Percentiles rank a stretch among this genome's conserved stretches.
Conservation (phyloP, 345 rosid genomes). For the Gossypium longicalyx region DNA sequence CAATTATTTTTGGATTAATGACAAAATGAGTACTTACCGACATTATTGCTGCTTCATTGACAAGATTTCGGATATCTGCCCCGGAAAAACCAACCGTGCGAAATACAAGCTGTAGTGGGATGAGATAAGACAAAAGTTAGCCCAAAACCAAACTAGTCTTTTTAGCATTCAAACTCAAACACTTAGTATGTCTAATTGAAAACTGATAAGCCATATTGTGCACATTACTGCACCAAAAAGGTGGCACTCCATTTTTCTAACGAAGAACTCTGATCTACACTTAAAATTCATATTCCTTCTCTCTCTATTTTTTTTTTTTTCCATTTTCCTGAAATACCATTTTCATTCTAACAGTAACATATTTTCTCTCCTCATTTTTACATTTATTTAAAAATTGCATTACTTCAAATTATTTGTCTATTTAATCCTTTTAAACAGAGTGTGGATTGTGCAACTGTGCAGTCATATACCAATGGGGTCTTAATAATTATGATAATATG, state of each 20-base stretch:
- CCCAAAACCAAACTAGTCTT: constrained; percentile 1
- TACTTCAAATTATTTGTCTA: background rate
- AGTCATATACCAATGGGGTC: background rate
- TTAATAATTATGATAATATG: background rate
- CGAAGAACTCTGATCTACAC: background rate
- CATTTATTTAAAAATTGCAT: background rate
- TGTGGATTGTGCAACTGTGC: background rate
- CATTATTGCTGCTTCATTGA: constrained; percentile 96
- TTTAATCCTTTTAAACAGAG: background rate
- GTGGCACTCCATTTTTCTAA: background rate
- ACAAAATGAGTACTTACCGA: constrained; percentile 55
- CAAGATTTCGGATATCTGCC: constrained; percentile 94
- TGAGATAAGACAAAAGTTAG: constrained; percentile 4
- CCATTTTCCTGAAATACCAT: background rate
- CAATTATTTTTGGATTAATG: background rate
- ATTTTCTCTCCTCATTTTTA: background rate
- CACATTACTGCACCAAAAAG: background rate
- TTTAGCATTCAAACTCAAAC: background rate
- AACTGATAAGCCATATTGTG: background rate
- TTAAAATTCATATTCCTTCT: background rate
- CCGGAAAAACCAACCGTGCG: constrained; percentile 96
- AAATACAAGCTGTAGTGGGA: constrained; percentile 69
- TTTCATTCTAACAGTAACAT: background rate
- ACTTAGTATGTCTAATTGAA: background rate
- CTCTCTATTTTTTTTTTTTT: too few species aligned